Conservation (phyloP, 2,329 filamentous ascomycete species). For the Fusarium virguliforme region DNA sequence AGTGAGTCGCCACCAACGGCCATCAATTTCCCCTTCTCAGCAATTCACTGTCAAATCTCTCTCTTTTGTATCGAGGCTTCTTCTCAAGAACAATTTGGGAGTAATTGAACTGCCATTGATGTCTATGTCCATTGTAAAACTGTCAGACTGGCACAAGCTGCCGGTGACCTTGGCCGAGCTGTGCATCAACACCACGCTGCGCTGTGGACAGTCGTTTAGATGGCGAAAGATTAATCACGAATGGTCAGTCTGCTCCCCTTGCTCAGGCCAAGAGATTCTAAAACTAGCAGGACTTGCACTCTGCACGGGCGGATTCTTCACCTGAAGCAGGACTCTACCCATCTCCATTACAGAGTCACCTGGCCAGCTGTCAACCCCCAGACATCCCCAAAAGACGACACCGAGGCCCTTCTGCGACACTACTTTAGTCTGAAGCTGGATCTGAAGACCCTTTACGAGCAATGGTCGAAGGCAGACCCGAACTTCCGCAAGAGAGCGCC, state of each 20-base stretch:
- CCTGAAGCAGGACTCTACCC: conserved; percentile 83
- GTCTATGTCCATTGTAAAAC: conserved; percentile 62
- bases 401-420: conserved; percentile 80
- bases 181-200: conserved; percentile 93
- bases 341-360: conserved; percentile 85
- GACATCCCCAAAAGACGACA: conserved; percentile 70
- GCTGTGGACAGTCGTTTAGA: conserved; percentile 96
- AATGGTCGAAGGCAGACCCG: conserved; percentile 88
- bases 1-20: conserved; percentile 22
- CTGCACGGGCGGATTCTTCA: conserved; percentile 88
- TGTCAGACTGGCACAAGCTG: conserved; percentile 89
- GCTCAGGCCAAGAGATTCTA: conserved; percentile 3
- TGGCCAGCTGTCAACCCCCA: conserved; percentile 62
- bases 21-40: conserved; percentile 14
- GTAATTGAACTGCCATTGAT: conserved; percentile 42
- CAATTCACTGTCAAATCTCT: conserved; percentile 13
- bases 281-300: conserved; percentile 77
- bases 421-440: conserved; percentile 92
- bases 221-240: conserved; percentile 90
- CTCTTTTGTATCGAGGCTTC: not conserved
- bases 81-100: too few species aligned
- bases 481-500: conserved; percentile 93
- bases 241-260: conserved; percentile 71
- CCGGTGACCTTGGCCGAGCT: conserved; percentile 87
- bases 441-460: conserved; percentile 81